phyloP scores from a whole-genome alignment of 2,329 filamentous ascomycete genomes.

The Apiospora hydei region DNA sequence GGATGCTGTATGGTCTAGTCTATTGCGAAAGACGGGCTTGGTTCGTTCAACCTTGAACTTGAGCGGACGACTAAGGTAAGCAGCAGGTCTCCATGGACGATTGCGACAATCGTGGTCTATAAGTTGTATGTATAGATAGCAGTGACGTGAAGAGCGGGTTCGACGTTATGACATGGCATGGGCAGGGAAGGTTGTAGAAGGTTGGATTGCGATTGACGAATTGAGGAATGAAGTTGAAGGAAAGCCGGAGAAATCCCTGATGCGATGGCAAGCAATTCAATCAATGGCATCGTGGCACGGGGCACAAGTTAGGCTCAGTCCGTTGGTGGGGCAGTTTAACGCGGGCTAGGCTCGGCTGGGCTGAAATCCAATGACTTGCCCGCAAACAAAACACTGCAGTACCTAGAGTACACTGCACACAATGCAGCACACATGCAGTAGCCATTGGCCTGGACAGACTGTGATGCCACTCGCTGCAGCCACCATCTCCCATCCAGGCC shows the following conservation, averaged over 20 bases:
- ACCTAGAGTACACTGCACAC: neutral
- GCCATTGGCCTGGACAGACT: neutral
- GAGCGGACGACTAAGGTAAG: neutral
- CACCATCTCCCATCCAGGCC: neutral
- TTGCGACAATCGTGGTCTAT: neutral
- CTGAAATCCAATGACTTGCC: neutral
- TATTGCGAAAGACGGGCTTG: neutral
- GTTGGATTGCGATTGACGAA: neutral
- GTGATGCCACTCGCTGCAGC: neutral
- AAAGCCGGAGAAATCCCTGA: constrained; percentile 18
- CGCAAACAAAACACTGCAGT: neutral
- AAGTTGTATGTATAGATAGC: neutral
- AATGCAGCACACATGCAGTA: neutral
- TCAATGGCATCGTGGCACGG: constrained; percentile 13
- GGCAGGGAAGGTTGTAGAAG: neutral
- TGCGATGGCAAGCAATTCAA: neutral
- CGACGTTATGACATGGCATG: neutral
- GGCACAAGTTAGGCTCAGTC: constrained; percentile 13
- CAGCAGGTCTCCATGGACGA: neutral
- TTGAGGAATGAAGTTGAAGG: constrained; percentile 17
- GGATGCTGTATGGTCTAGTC: neutral
- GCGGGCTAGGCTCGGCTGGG: constrained; percentile 8
- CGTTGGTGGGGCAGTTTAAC: neutral
- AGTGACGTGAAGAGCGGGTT: constrained; percentile 5
- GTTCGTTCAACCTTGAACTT: neutral